phyloP scores from a whole-genome alignment of 345 rosid genomes.

The Hibiscus trionum region DNA sequence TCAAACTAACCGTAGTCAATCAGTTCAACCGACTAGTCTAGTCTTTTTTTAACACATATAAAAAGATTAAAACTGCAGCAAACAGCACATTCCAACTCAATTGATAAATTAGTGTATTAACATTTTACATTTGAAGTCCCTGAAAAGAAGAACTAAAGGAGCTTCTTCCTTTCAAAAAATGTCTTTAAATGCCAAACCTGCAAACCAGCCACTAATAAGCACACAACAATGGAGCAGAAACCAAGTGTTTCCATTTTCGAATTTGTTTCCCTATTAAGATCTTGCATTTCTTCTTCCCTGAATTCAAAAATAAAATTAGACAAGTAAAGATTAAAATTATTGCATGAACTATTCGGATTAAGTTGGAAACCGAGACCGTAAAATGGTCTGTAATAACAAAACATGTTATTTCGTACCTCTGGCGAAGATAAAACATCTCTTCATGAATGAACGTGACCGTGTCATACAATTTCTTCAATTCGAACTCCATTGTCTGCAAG shows the following conservation, averaged over 20 bases:
- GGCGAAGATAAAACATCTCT: constrained; percentile 74
- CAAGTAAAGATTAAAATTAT: too few species aligned
- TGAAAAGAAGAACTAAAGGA: constrained; percentile 27
- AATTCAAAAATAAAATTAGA: not conserved
- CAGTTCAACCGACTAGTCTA: too few species aligned
- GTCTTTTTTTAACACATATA: too few species aligned
- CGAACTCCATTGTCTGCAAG: constrained; percentile 53
- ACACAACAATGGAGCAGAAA: constrained; percentile 48
- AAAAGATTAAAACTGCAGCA: too few species aligned
- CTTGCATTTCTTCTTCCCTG: constrained; percentile 87
- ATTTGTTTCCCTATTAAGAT: constrained; percentile 55
- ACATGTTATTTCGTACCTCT: constrained; percentile 35
- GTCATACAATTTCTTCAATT: constrained; percentile 62
- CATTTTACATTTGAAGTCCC: too few species aligned
- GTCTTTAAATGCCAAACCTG: constrained; percentile 82
- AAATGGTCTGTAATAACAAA: not conserved
- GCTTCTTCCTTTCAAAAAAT: constrained; percentile 83
- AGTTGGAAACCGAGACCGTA: too few species aligned
- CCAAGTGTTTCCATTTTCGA: constrained; percentile 54
- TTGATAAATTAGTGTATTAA: too few species aligned
- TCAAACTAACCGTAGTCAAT: too few species aligned
- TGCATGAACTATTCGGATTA: not conserved
- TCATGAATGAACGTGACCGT: constrained; percentile 53
- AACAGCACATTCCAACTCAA: too few species aligned
- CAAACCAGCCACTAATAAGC: constrained; percentile 65